phyloP scores from a whole-genome alignment of 1,139 yeast genomes.

The Saccharomycopsis phalli region DNA sequence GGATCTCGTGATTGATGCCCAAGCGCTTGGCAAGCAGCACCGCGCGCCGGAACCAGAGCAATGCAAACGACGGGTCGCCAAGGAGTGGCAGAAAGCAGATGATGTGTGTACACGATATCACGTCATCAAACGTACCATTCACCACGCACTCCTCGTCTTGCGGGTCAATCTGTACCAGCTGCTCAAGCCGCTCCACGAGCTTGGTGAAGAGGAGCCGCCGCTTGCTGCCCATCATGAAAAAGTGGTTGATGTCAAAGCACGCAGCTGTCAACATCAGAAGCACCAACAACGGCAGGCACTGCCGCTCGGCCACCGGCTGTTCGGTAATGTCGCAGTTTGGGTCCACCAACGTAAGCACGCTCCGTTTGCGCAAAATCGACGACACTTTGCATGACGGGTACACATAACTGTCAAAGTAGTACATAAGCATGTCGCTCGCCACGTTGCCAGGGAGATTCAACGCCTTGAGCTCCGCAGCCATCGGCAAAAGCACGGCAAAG shows the following conservation, averaged over 20 bases:
- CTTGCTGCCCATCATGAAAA: constrained; percentile 27
- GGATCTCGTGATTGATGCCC: constrained; percentile 28
- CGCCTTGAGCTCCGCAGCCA: constrained; percentile 23
- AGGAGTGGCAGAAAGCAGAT: constrained; percentile 34
- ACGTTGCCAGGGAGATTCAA: constrained; percentile 27
- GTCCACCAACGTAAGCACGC: constrained; percentile 24
- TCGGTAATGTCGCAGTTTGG: constrained; percentile 22
- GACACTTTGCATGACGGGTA: constrained; percentile 24
- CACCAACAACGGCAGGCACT: constrained; percentile 28
- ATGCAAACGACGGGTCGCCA: constrained; percentile 31
- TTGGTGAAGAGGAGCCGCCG: constrained; percentile 20
- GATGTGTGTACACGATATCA: constrained; percentile 30
- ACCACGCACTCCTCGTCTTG: constrained; percentile 7
- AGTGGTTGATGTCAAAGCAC: constrained; percentile 32
- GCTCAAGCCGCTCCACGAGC: background rate
- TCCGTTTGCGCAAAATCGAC: constrained; percentile 27
- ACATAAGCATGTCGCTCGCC: constrained; percentile 31
- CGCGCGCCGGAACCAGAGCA: constrained; percentile 33
- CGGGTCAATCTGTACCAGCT: constrained; percentile 9
- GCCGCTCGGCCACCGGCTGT: constrained; percentile 21
- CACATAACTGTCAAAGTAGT: constrained; percentile 27
- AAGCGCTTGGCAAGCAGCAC: constrained; percentile 29
- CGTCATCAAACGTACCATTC: constrained; percentile 29
- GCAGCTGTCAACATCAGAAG: constrained; percentile 30
- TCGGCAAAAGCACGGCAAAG: constrained; percentile 15